A percentile compares a stretch with the other conserved stretches of the same genome.
Evolutionary conservation across 73 alveolate genomes (phyloP).

Genomic region (Symbiodinium pilosum): DNA sequence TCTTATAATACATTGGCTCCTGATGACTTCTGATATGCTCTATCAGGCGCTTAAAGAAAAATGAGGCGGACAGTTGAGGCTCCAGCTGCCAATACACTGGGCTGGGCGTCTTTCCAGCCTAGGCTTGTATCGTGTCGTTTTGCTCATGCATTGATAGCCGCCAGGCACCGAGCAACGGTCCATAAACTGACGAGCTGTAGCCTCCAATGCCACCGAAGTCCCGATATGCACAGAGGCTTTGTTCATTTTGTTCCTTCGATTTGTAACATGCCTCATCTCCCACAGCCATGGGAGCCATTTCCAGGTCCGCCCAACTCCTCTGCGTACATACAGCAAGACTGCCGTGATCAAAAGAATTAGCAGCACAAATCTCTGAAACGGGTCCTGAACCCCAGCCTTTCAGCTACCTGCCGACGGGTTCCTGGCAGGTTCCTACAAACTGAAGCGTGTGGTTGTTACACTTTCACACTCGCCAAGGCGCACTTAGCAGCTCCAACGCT

Average conservation of each 20-base stretch:
- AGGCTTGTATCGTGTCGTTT: no score
- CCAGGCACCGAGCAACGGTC: background rate
- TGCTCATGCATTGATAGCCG: no score
- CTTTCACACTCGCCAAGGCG: background rate
- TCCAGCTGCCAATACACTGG: background rate
- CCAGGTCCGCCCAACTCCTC: conserved; percentile 84
- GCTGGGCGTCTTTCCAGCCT: conserved; percentile 8
- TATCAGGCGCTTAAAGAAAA: no score
- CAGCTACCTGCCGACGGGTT: conserved; percentile 25
- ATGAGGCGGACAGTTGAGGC: no score
- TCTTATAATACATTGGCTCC: no score
- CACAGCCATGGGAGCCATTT: conserved; percentile 73
- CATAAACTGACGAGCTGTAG: background rate
- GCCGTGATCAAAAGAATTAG: background rate
- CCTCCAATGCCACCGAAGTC: no score
- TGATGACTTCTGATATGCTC: background rate
- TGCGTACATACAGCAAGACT: background rate
- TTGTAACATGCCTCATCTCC: conserved; percentile 32
- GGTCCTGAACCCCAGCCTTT: conserved; percentile 61
- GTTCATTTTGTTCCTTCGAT: no score
- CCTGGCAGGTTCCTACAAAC: background rate
- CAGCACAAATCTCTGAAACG: no score
- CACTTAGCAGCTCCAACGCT: background rate
- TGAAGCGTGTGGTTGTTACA: background rate
- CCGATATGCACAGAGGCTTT: no score